Evolutionary conservation across 257 asterid genomes (phyloP).

Genomic region (Przewalskia tangutica): DNA sequence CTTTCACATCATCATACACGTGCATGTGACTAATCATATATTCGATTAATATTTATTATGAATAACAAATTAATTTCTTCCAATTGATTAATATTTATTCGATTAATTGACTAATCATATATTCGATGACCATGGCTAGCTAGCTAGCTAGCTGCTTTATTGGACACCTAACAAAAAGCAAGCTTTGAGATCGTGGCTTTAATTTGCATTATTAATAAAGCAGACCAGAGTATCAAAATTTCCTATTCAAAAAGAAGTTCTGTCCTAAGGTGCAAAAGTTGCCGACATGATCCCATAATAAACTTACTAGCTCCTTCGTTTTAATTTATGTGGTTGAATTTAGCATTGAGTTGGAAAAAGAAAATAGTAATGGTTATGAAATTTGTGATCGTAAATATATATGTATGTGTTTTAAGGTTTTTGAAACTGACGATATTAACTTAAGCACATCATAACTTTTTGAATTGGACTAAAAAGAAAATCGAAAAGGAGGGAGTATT

Average conservation of each 20-base stretch:
- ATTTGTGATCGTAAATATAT: no score
- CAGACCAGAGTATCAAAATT: background rate
- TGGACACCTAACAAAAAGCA: conserved; percentile 43
- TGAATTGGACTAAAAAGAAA: no score
- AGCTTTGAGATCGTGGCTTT: background rate
- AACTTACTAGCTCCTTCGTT: background rate
- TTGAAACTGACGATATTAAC: no score
- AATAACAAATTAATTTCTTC: conserved; percentile 14
- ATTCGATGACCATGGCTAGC: background rate
- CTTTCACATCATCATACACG: conserved; percentile 16
- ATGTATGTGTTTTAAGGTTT: no score
- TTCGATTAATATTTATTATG: conserved; percentile 17
- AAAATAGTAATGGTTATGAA: no score
- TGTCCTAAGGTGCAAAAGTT: background rate
- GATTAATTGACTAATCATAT: no score
- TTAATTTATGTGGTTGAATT: no score
- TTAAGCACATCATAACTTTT: no score
- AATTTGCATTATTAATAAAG: background rate
- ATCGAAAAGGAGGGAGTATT: no score
- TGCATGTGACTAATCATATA: conserved; percentile 16
- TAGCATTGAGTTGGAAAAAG: no score
- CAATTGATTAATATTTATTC: no score
- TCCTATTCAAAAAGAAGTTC: background rate
- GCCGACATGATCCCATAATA: background rate
- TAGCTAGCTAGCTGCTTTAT: conserved; percentile 22